These are phyloP conservation scores for Akebia trifoliata DNA, from an alignment of 164 flowering plant genomes.

Conservation along the genomic window DNA sequence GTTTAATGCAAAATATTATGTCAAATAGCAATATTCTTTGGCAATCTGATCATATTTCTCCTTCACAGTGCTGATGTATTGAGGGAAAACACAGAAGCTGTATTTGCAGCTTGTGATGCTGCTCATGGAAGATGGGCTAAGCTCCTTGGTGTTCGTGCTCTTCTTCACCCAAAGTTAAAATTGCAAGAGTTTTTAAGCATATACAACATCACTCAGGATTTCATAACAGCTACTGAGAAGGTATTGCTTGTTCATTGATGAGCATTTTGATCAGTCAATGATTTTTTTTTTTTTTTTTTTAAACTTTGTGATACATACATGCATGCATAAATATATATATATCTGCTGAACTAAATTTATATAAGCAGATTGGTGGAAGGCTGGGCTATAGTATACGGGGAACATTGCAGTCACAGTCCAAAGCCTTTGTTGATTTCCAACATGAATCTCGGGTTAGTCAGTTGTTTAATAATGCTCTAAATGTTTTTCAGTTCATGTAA, in stretches of 20 bases:
- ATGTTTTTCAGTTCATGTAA: not conserved
- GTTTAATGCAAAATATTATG: no score
- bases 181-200: conserved; percentile 84
- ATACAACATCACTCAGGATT: conserved; percentile 83
- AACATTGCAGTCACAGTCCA: conserved; percentile 91
- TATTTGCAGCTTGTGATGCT: conserved; percentile 99
- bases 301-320: no score
- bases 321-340: no score
- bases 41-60: conserved; percentile 14
- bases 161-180: conserved; percentile 81
- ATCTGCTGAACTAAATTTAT: no score
- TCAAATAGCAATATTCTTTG: no score
- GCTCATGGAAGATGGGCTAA: conserved; percentile 99
- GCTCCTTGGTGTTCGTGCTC: conserved; percentile 91
- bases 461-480: conserved; percentile 3
- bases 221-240: conserved; percentile 89
- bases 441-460: conserved; percentile 85
- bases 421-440: conserved; percentile 87
- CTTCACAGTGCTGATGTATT: conserved; percentile 83
- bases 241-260: conserved; percentile 28
- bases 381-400: conserved; percentile 96
- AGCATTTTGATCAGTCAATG: no score
- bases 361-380: conserved; percentile 92
- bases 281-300: no score
- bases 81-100: conserved; percentile 96